Conservation (phyloP, 1,139 yeast genomes). For the Saccharomyces hybrid region DNA sequence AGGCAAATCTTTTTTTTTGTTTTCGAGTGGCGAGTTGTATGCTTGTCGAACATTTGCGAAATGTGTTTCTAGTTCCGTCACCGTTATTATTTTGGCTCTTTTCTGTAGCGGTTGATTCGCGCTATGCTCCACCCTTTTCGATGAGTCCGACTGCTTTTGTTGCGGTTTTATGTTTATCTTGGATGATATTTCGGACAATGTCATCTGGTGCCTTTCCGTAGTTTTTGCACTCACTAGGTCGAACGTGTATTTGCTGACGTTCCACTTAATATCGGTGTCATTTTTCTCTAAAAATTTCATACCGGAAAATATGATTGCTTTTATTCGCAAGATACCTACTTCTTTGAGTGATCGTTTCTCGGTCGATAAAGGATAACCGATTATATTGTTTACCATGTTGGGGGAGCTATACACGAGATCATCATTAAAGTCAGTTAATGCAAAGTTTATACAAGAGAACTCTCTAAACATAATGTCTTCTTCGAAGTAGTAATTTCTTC, state of each 20-base stretch:
- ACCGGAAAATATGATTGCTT: slow-evolving; percentile 34
- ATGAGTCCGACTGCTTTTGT: neutral
- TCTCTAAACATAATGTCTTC: slow-evolving; percentile 59
- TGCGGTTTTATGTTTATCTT: neutral
- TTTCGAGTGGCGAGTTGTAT: neutral
- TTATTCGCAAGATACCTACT: slow-evolving; percentile 33
- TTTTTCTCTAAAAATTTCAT: slow-evolving; percentile 28
- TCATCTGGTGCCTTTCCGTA: neutral
- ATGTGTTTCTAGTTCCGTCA: neutral
- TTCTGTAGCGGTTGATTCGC: neutral
- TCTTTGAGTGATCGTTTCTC: slow-evolving; percentile 13
- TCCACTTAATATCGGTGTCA: slow-evolving; percentile 29
- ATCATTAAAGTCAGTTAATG: slow-evolving; percentile 55
- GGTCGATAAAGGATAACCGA: slow-evolving; percentile 22
- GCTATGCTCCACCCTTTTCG: neutral
- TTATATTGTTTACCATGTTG: slow-evolving; percentile 22
- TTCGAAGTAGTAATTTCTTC: slow-evolving; percentile 45
- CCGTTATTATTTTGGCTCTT: neutral
- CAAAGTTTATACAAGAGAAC: slow-evolving; percentile 45
- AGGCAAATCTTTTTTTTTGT: neutral
- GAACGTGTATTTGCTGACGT: slow-evolving; percentile 6
- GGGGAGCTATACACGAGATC: slow-evolving; percentile 29
- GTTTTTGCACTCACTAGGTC: neutral
- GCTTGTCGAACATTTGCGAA: neutral
- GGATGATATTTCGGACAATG: neutral